These are phyloP conservation scores for Hypoxylon sp. DNA, from an alignment of 2,329 filamentous ascomycete genomes.

Conservation along the genomic window DNA sequence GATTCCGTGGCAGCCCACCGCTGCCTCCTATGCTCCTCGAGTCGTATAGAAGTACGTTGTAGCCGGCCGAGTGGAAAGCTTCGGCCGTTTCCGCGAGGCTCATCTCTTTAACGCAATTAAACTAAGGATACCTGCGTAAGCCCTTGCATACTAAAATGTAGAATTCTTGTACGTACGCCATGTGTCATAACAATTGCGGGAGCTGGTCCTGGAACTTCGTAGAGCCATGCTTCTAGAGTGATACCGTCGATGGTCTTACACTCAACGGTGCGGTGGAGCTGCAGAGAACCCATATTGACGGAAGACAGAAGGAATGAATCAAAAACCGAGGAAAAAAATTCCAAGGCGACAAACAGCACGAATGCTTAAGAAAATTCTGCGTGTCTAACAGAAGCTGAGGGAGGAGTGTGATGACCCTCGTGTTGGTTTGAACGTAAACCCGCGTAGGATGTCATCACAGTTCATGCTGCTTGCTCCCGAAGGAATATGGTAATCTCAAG, in stretches of 20 bases:
- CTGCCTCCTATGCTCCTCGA: constrained; percentile 44
- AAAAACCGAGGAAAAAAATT: background rate
- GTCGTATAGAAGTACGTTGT: constrained; percentile 47
- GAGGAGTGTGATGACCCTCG: background rate
- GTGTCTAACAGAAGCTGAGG: background rate
- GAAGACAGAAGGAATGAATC: background rate
- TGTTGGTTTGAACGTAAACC: too few species aligned
- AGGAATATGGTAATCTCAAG: background rate
- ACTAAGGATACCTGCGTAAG: constrained; percentile 35
- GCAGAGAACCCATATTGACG: constrained; percentile 4
- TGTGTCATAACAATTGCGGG: constrained; percentile 47
- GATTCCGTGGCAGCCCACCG: constrained; percentile 43
- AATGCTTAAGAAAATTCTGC: background rate
- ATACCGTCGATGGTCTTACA: constrained; percentile 46
- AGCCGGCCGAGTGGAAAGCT: constrained; percentile 40
- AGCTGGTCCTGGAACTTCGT: constrained; percentile 13
- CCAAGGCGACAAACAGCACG: background rate
- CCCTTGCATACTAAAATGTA: background rate
- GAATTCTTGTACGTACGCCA: constrained; percentile 37
- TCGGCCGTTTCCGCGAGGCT: constrained; percentile 41
- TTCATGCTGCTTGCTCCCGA: background rate
- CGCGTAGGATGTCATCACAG: background rate
- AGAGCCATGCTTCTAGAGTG: constrained; percentile 42
- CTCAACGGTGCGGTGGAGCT: constrained; percentile 27
- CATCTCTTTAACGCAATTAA: constrained; percentile 51